Base-by-base conservation (phyloP, 805 yeast species). In the Torulaspora indica region DNA sequence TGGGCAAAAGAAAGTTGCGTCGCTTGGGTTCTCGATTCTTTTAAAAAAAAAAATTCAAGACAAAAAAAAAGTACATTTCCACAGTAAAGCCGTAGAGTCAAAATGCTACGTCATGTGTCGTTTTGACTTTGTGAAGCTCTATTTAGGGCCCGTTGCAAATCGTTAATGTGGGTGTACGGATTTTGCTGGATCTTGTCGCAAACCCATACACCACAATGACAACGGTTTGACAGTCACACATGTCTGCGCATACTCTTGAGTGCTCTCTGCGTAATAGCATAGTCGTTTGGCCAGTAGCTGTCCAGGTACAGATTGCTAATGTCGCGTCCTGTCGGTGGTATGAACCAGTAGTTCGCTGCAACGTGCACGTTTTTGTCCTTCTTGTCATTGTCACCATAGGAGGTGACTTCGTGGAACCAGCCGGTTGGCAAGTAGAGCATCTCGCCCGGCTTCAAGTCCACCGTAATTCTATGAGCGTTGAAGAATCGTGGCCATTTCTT, bases 391-490 rank as follows among this genome's bases (percentile, higher is more conserved):
- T 58, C 60, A 2, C 82, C 81, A 58, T 69, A 81, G 8, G 86
- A 80, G 1, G 85, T 75, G 2, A 84, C 91, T 59, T 84, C 91
- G 58, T 84, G 91, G 55, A 84, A 84, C 90, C 90, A 84, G 2
- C 91, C 89, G 1, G 85, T 75, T 0, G 91, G 91, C 20, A 84
- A 58, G 56, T 76, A 84, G 17, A 84, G 60, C 81, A 81, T 77
- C 38, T 82, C 79, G 0, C 88, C 88, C 0, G 82, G 79, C 23
- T 71, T 56, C 22, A 84, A 51, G 57, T 73, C 67, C 1, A 79
- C 78, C 13, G 72, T 67, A 12, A 73, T 56, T 36, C 70, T 68
- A 14, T 67, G 61, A 1, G 78, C 67, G 1, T 63, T 48, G 32
- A 71, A 56, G 40, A 81, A 68, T 1, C 71, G 68, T 0, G 85